Evolutionary conservation across 169 alveolate genomes (phyloP).

Genomic region (Besnoitia besnoiti): DNA sequence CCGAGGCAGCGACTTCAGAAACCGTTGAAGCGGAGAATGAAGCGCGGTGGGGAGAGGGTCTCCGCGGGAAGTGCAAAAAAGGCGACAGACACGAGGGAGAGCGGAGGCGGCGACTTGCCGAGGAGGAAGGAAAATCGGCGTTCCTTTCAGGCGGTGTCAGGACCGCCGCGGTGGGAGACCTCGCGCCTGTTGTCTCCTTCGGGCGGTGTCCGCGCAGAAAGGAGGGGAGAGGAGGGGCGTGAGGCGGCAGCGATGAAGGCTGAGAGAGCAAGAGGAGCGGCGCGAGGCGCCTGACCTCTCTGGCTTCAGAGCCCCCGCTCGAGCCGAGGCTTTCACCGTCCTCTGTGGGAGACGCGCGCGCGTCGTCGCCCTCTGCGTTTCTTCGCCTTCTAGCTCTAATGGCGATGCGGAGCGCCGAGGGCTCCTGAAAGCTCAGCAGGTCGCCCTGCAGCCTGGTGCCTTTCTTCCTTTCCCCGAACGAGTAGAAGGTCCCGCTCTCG

Average conservation of each 20-base stretch:
- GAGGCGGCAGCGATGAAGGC: background rate
- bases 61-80: background rate
- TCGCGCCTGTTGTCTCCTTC: too few species aligned
- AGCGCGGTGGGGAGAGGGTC: too few species aligned
- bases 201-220: background rate
- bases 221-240: background rate
- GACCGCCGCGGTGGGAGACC: too few species aligned
- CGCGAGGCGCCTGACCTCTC: background rate
- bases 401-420: background rate
- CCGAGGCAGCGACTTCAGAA: background rate
- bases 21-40: too few species aligned
- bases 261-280: background rate
- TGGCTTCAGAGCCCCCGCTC: background rate
- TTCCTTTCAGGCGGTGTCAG: too few species aligned
- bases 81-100: too few species aligned
- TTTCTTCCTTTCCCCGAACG: background rate
- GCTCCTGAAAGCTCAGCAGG: background rate
- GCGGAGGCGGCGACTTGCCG: background rate
- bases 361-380: too few species aligned
- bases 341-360: too few species aligned
- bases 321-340: background rate
- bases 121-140: background rate
- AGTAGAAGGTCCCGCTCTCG: background rate
- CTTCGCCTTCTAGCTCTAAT: too few species aligned
- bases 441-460: background rate